Percentiles rank a stretch among this genome's conserved stretches.
Evolutionary conservation across 306 rosid genomes (phyloP).

Genomic region (Castanea crenata): DNA sequence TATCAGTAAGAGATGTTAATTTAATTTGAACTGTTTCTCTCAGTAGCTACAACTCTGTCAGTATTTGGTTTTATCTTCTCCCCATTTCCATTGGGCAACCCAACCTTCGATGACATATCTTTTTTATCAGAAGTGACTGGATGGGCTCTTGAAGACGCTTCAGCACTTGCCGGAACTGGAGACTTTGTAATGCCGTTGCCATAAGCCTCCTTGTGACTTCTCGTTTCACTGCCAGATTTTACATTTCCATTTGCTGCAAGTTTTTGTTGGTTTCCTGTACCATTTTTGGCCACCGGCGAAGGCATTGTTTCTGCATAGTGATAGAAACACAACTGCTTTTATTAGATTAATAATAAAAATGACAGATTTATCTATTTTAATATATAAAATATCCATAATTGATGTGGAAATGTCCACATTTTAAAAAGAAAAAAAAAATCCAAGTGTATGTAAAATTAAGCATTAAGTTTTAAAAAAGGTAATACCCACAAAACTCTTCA

Average conservation of each 20-base stretch:
- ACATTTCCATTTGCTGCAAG: conserved; percentile 21
- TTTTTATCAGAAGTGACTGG: conserved; percentile 25
- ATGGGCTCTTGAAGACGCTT: conserved; percentile 23
- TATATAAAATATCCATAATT: too few relatives aligned
- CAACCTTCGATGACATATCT: conserved; percentile 34
- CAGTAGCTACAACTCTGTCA: conserved; percentile 10
- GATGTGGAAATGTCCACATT: too few relatives aligned
- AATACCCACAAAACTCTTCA: too few relatives aligned
- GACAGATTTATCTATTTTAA: too few relatives aligned
- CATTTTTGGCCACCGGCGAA: conserved; percentile 36
- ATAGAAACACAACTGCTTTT: conserved; percentile 11
- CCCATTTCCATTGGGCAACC: conserved; percentile 16
- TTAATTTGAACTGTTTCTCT: not conserved
- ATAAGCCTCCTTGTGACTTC: conserved; percentile 25
- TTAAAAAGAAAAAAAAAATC: too few relatives aligned
- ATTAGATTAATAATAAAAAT: conserved; percentile 1
- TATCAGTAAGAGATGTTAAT: not conserved
- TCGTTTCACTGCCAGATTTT: conserved; percentile 26
- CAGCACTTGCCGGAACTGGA: conserved; percentile 23
- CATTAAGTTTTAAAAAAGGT: not conserved
- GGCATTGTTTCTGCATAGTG: conserved; percentile 42
- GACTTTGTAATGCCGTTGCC: conserved; percentile 37
- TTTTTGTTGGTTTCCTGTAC: conserved; percentile 24
- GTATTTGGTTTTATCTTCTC: conserved; percentile 13
- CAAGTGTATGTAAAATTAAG: not conserved